phyloP scores from a whole-genome alignment of 768 basidiomycete genomes.

The Leccinum fibrillosum region DNA sequence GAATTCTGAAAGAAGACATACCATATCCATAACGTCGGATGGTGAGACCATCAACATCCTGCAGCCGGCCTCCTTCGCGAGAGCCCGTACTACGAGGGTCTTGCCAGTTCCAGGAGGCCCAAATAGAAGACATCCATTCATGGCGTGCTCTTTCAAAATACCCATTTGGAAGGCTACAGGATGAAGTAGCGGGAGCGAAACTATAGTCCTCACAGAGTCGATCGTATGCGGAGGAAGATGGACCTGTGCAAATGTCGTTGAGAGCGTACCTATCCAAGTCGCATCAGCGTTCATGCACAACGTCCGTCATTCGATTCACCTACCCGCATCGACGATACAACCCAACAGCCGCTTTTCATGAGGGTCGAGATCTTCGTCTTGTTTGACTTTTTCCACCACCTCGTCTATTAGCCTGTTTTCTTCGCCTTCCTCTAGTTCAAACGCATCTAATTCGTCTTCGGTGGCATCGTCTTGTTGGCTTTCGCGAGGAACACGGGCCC shows the following conservation, averaged over 20 bases:
- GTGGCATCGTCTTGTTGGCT: conserved; percentile 32
- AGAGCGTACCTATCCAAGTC: conserved; percentile 53
- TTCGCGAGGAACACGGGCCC: conserved; percentile 33
- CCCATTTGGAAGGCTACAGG: conserved; percentile 86
- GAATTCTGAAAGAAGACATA: conserved; percentile 31
- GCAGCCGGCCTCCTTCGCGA: conserved; percentile 92
- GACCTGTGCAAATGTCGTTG: conserved; percentile 84
- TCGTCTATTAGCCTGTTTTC: conserved; percentile 46
- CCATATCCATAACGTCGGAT: conserved; percentile 97
- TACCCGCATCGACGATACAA: conserved; percentile 84
- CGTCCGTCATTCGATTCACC: conserved; percentile 16
- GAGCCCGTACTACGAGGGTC: conserved; percentile 82
- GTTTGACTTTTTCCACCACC: conserved; percentile 72
- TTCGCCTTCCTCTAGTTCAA: conserved; percentile 34
- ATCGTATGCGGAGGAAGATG: conserved; percentile 87
- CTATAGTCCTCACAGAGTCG: conserved; percentile 88
- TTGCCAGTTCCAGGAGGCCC: conserved; percentile 95
- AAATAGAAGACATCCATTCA: conserved; percentile 88
- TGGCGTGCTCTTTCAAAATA: conserved; percentile 86
- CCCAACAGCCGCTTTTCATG: conserved; percentile 79
- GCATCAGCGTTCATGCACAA: conserved; percentile 4
- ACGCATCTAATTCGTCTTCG: conserved; percentile 29
- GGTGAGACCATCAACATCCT: conserved; percentile 89
- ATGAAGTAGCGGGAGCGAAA: conserved; percentile 83
- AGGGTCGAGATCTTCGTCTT: conserved; percentile 69